phyloP scores from a whole-genome alignment of 176 grass and related monocot genomes.

The Alopecurus myosuroides region DNA sequence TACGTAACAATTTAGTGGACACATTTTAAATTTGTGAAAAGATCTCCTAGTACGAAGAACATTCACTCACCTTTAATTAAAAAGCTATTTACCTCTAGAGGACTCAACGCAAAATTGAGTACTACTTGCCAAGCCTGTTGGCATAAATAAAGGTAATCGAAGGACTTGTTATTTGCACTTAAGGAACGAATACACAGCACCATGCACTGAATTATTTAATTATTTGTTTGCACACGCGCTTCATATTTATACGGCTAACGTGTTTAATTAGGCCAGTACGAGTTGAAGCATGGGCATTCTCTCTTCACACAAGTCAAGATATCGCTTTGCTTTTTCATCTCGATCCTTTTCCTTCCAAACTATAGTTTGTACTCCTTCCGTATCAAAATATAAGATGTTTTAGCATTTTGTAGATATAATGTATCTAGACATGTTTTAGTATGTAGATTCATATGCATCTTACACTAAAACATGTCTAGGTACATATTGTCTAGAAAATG shows the following conservation, averaged over 20 bases:
- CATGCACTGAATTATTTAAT: neutral
- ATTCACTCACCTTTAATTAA: neutral
- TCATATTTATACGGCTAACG: neutral
- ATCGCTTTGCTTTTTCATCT: neutral
- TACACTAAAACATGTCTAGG: no score
- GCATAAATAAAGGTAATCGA: neutral
- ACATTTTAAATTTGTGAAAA: neutral
- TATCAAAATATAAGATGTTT: no score
- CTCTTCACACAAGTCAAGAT: neutral
- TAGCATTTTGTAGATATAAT: no score
- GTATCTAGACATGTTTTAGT: no score
- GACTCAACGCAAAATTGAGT: neutral
- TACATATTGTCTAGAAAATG: no score
- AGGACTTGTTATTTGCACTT: neutral
- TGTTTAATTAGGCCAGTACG: neutral
- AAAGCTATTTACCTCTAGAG: neutral
- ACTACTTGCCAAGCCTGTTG: neutral
- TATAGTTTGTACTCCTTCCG: no score
- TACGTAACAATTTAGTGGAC: no score
- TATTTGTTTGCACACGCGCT: neutral
- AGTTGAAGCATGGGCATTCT: neutral
- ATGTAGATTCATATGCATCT: no score
- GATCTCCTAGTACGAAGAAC: neutral
- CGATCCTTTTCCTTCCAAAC: neutral
- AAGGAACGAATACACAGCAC: neutral